Conservation (phyloP, 768 basidiomycete genomes). For the Mycena indigotica region DNA sequence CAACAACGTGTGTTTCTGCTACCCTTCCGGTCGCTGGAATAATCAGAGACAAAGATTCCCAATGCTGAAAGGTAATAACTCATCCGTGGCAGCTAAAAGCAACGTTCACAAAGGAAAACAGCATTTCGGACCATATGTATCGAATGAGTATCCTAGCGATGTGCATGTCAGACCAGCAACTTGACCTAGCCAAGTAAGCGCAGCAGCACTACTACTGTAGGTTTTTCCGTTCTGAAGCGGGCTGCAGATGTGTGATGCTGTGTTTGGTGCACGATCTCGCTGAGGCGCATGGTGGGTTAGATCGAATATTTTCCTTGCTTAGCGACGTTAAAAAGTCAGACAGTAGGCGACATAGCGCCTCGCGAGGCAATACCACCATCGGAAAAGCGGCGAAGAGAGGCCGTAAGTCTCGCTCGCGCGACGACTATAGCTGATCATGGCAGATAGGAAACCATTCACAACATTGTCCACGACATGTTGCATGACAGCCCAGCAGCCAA, state of each 20-base stretch:
- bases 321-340: background rate
- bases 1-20: slow-evolving; percentile 56
- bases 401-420: slow-evolving; percentile 38
- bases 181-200: slow-evolving; percentile 73
- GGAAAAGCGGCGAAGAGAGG: slow-evolving; percentile 78
- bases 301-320: too few relatives aligned
- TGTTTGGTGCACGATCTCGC: slow-evolving; percentile 92
- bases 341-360: slow-evolving; percentile 94
- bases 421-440: background rate
- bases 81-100: background rate
- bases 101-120: slow-evolving; percentile 29
- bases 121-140: slow-evolving; percentile 97
- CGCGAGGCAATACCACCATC: slow-evolving; percentile 81
- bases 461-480: slow-evolving; percentile 89
- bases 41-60: slow-evolving; percentile 56
- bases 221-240: background rate
- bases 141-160: slow-evolving; percentile 94
- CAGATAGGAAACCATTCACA: slow-evolving; percentile 83
- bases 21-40: slow-evolving; percentile 1
- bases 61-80: slow-evolving; percentile 72
- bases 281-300: slow-evolving; percentile 77
- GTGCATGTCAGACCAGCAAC: slow-evolving; percentile 72
- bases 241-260: slow-evolving; percentile 80
- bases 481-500: slow-evolving; percentile 69
- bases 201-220: background rate